Conservation (phyloP, 2,329 filamentous ascomycete species). For the Exophiala dermatitidis region DNA sequence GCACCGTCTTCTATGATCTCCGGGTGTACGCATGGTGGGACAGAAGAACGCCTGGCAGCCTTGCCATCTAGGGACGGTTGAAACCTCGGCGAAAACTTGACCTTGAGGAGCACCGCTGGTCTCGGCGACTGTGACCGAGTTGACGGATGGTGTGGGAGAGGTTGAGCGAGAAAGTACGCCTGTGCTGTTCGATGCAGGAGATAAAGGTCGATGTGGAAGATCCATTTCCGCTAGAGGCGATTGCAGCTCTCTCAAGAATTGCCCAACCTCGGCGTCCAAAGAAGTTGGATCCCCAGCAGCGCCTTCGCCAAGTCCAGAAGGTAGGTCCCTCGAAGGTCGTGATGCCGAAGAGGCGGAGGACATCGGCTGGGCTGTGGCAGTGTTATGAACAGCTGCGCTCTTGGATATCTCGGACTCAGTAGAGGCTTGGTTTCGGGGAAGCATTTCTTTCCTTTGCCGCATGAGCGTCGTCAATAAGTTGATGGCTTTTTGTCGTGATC, state of each 20-base stretch:
- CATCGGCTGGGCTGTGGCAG: background rate
- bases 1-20: slow-evolving; percentile 42
- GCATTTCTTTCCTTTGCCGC: slow-evolving; percentile 27
- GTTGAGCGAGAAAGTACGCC: slow-evolving; percentile 36
- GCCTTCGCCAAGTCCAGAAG: slow-evolving; percentile 1
- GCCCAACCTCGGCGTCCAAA: slow-evolving; percentile 3
- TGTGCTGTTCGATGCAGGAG: slow-evolving; percentile 29
- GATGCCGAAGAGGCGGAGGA: background rate
- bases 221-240: slow-evolving; percentile 21
- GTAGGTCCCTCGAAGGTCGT: background rate
- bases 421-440: background rate
- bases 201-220: slow-evolving; percentile 22
- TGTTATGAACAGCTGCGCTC: background rate
- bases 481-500: slow-evolving; percentile 21
- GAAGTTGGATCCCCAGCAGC: slow-evolving; percentile 4
- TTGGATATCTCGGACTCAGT: background rate
- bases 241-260: slow-evolving; percentile 8
- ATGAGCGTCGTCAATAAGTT: slow-evolving; percentile 22
- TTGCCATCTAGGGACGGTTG: slow-evolving; percentile 35
- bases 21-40: slow-evolving; percentile 36
- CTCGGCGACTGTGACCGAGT: slow-evolving; percentile 37
- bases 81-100: background rate
- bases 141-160: slow-evolving; percentile 34
- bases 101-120: slow-evolving; percentile 30
- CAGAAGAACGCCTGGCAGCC: slow-evolving; percentile 46